Percentiles rank a stretch among this genome's conserved stretches.
Conservation (phyloP, 2,329 filamentous ascomycete genomes). For the Cladosporium velox region DNA sequence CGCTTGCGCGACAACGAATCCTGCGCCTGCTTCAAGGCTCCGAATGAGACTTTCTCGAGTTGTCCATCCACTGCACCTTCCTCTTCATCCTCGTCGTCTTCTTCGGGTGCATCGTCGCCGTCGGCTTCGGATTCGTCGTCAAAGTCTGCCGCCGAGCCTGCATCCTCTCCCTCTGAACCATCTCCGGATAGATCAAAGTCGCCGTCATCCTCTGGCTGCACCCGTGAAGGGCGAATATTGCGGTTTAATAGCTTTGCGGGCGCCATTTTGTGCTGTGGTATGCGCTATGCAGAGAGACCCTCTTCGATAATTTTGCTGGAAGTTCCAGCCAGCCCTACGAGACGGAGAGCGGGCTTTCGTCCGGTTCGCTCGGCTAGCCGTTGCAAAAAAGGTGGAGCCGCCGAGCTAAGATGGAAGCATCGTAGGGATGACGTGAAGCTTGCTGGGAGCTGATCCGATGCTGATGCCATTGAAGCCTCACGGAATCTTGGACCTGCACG, state of each 20-base stretch:
- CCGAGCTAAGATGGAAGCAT: background rate
- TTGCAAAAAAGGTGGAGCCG: background rate
- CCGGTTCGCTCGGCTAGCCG: constrained; percentile 5
- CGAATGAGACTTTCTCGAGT: constrained; percentile 74
- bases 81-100: constrained; percentile 43
- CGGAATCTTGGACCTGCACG: background rate
- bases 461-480: constrained; percentile 1
- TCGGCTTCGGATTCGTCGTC: constrained; percentile 30
- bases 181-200: constrained; percentile 18
- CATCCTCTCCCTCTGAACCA: constrained; percentile 20
- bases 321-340: constrained; percentile 7
- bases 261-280: constrained; percentile 22
- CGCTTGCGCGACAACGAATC: constrained; percentile 58
- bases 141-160: constrained; percentile 24
- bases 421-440: constrained; percentile 6
- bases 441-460: background rate
- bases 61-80: constrained; percentile 44
- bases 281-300: background rate
- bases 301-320: constrained; percentile 11
- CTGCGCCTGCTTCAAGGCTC: constrained; percentile 85
- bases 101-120: constrained; percentile 38
- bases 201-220: constrained; percentile 19
- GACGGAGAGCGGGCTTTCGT: background rate
- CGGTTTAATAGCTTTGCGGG: constrained; percentile 23
- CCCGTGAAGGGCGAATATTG: constrained; percentile 20